Evolutionary conservation across 2,329 filamentous ascomycete genomes (phyloP).

Genomic region (Microsporum audouinii): DNA sequence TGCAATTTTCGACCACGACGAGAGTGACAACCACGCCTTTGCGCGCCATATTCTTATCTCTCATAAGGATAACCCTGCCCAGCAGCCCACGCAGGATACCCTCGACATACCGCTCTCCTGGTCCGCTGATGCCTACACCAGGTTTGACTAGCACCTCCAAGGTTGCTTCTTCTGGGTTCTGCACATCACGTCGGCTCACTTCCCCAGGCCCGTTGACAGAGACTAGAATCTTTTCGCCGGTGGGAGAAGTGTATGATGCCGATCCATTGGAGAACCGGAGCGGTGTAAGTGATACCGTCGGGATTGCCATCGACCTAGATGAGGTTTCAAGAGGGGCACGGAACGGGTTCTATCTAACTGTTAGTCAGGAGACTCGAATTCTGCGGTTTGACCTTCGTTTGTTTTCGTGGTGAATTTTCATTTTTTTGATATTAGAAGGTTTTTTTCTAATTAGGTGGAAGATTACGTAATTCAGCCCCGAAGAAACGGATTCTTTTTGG

Average conservation of each 20-base stretch:
- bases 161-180: conserved; percentile 80
- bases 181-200: conserved; percentile 64
- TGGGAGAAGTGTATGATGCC: conserved; percentile 31
- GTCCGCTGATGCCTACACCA: conserved; percentile 72
- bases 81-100: conserved; percentile 33
- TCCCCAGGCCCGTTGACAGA: conserved; percentile 91
- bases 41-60: conserved; percentile 32
- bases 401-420: background rate
- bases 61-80: conserved; percentile 31
- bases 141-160: conserved; percentile 86
- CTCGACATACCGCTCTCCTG: conserved; percentile 72
- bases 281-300: conserved; percentile 25
- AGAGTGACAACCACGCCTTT: conserved; percentile 35
- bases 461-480: background rate
- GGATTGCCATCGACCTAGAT: conserved; percentile 23
- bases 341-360: background rate
- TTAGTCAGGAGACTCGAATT: background rate
- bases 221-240: conserved; percentile 67
- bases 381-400: background rate
- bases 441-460: background rate
- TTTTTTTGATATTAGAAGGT: background rate
- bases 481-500: background rate
- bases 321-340: background rate
- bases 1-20: conserved; percentile 29
- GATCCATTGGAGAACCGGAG: conserved; percentile 32